A percentile compares a stretch with the other conserved stretches of the same genome.
Conservation (phyloP, 495 filamentous ascomycete species). For the Bathelium albidoporum region DNA sequence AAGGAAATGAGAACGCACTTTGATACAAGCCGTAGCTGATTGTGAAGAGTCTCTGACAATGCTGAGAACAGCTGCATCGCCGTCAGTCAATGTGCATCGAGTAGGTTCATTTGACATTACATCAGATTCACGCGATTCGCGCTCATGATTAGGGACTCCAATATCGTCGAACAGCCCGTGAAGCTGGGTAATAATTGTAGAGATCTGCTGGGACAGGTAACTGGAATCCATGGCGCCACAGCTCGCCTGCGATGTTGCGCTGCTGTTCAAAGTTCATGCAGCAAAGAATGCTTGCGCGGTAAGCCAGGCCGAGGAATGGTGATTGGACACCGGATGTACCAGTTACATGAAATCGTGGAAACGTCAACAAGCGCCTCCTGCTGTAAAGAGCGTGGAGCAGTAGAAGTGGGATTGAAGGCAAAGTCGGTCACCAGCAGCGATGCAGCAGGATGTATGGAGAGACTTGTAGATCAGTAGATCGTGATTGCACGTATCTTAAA, state of each 20-base stretch:
- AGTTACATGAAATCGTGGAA: neutral
- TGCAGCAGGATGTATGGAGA: neutral
- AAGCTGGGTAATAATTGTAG: conserved; percentile 78
- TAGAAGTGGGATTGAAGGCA: neutral
- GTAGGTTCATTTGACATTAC: conserved; percentile 38
- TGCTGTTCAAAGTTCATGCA: conserved; percentile 20
- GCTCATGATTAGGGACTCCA: conserved; percentile 79
- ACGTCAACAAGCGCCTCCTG: neutral
- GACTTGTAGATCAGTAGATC: neutral
- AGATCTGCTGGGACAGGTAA: conserved; percentile 86
- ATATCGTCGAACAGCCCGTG: conserved; percentile 96
- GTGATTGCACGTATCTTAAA: neutral
- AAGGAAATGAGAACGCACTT: conserved; percentile 36
- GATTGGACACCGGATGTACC: neutral
- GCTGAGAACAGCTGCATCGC: conserved; percentile 66
- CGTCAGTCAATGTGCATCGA: neutral
- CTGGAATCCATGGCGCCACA: conserved; percentile 64
- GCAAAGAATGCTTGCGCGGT: conserved; percentile 1
- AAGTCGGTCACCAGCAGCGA: neutral
- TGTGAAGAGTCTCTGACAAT: conserved; percentile 76
- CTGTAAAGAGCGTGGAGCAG: conserved; percentile 1
- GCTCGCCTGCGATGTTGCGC: conserved; percentile 14
- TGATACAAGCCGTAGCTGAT: conserved; percentile 68
- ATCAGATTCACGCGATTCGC: conserved; percentile 76
- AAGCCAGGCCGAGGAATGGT: neutral